Evolutionary conservation across 164 flowering plant species (phyloP).

Genomic region (Brasenia schreberi): DNA sequence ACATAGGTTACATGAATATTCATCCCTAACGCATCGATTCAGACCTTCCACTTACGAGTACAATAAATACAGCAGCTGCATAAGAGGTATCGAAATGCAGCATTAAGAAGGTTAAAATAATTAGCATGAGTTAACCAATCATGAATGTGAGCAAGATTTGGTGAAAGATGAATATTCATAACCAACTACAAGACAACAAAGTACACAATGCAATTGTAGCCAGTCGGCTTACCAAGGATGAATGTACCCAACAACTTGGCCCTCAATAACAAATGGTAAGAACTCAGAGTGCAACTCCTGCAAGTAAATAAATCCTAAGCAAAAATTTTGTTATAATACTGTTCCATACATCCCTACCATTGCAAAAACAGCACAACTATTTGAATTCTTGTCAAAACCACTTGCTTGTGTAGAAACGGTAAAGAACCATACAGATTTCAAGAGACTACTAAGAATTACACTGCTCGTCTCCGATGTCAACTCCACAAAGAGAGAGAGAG

Average conservation of each 20-base stretch:
- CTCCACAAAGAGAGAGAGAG: background rate
- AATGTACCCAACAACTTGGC: slow-evolving; percentile 7
- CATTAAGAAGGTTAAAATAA: background rate
- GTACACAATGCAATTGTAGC: background rate
- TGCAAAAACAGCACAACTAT: background rate
- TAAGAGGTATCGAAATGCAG: background rate
- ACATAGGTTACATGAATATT: background rate
- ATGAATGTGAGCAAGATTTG: background rate
- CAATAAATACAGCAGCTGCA: background rate
- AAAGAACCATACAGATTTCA: too few species aligned
- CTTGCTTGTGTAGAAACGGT: background rate
- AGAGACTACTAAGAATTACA: background rate
- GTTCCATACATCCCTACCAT: background rate
- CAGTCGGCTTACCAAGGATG: slow-evolving; percentile 7
- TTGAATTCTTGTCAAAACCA: background rate
- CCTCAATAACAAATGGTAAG: slow-evolving; percentile 7
- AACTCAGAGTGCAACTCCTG: slow-evolving; percentile 7
- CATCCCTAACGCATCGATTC: background rate
- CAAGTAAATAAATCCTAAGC: background rate
- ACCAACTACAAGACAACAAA: background rate
- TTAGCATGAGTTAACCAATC: background rate
- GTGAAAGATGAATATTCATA: background rate
- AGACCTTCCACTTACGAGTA: background rate
- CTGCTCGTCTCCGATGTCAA: background rate
- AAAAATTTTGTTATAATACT: background rate